These are phyloP conservation scores for Pseudocercospora musae DNA, from an alignment of 2,329 filamentous ascomycete species.

Conservation along the genomic window DNA sequence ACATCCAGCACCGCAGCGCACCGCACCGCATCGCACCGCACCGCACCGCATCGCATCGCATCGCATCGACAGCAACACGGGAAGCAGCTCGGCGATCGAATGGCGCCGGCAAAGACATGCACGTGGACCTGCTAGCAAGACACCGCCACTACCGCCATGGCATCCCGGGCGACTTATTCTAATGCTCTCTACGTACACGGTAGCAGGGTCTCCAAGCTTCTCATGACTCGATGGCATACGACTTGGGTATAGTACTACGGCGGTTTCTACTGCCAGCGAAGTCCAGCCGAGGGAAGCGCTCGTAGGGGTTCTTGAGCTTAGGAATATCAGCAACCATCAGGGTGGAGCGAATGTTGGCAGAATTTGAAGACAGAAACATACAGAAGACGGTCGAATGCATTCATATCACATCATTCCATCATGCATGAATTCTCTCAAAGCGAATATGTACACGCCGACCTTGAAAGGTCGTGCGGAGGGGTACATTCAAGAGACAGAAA, in stretches of 20 bases:
- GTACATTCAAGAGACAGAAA: background rate
- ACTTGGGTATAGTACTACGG: too few relatives aligned
- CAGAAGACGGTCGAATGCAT: background rate
- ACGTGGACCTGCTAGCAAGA: background rate
- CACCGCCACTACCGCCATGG: background rate
- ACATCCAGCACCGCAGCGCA: background rate
- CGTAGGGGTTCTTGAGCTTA: too few relatives aligned
- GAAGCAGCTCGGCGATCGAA: background rate
- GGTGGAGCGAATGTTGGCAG: too few relatives aligned
- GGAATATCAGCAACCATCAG: too few relatives aligned
- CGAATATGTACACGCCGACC: background rate
- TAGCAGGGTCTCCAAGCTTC: too few relatives aligned
- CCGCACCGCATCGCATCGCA: background rate
- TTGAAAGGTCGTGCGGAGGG: background rate
- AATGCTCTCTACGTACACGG: too few relatives aligned
- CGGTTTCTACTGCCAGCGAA: too few relatives aligned
- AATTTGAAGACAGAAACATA: background rate
- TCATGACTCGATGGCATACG: too few relatives aligned
- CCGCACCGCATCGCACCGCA: too few relatives aligned
- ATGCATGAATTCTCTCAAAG: background rate
- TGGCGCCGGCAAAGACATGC: background rate
- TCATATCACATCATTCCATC: background rate
- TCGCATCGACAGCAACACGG: too few relatives aligned
- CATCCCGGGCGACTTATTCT: too few relatives aligned
- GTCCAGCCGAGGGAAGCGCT: too few relatives aligned